phyloP scores from a whole-genome alignment of 2,329 filamentous ascomycete genomes.

The Myriosclerotinia duriaeana region DNA sequence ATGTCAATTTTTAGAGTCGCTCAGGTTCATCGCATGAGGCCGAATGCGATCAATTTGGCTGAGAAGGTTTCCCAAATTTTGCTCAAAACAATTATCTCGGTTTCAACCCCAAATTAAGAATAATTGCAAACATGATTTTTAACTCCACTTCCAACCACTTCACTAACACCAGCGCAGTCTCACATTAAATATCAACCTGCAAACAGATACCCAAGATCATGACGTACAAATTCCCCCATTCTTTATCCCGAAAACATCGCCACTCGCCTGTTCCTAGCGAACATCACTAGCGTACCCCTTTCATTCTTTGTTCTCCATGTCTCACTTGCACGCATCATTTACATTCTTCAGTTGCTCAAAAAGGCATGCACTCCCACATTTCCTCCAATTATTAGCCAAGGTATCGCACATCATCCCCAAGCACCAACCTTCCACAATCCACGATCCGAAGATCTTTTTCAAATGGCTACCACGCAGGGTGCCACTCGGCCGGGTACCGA shows the following conservation, averaged over 20 bases:
- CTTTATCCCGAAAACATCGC: slow-evolving; percentile 14
- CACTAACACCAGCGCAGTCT: background rate
- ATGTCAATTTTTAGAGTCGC: no score
- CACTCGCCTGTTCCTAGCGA: slow-evolving; percentile 14
- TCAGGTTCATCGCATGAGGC: background rate
- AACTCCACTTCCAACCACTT: no score
- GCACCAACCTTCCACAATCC: background rate
- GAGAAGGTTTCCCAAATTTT: background rate
- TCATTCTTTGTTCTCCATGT: slow-evolving; percentile 15
- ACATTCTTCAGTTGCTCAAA: slow-evolving; percentile 8
- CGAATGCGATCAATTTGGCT: background rate
- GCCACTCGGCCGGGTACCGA: slow-evolving; percentile 7
- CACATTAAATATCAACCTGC: background rate
- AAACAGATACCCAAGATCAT: background rate
- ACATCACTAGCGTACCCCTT: background rate
- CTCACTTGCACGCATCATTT: background rate
- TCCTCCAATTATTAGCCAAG: background rate
- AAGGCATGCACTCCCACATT: background rate
- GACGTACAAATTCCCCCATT: background rate
- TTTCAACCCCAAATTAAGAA: background rate
- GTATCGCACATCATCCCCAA: background rate
- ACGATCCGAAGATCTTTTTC: background rate
- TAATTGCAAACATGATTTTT: background rate
- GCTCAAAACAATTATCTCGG: background rate
- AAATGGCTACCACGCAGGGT: background rate